phyloP scores from a whole-genome alignment of 1,284 basidiomycete genomes.

The Boletus semigastroideus region DNA sequence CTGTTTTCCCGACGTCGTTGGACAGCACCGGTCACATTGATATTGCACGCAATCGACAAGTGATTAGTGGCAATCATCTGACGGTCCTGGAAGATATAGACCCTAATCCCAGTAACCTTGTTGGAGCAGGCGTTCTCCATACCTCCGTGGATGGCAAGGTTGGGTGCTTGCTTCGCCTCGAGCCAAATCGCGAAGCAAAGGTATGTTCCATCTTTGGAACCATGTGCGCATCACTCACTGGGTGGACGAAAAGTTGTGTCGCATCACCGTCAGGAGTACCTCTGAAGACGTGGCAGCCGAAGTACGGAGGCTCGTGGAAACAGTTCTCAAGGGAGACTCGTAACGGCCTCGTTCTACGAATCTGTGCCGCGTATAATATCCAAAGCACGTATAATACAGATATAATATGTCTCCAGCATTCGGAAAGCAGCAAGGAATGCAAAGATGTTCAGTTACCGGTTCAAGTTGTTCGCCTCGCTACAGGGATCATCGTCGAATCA shows the following conservation, averaged over 20 bases:
- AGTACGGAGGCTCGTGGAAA: slow-evolving; percentile 69
- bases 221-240: neutral
- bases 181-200: slow-evolving; percentile 95
- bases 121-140: slow-evolving; percentile 91
- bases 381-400: slow-evolving; percentile 24
- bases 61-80: slow-evolving; percentile 77
- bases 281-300: slow-evolving; percentile 89
- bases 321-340: slow-evolving; percentile 42
- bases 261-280: slow-evolving; percentile 92
- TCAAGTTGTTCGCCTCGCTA: neutral
- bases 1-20: slow-evolving; percentile 80
- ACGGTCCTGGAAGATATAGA: slow-evolving; percentile 80
- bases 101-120: slow-evolving; percentile 85
- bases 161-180: slow-evolving; percentile 88
- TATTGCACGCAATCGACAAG: slow-evolving; percentile 65
- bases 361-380: slow-evolving; percentile 9
- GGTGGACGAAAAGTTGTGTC: slow-evolving; percentile 70
- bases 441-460: neutral
- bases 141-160: slow-evolving; percentile 89
- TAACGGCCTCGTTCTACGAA: slow-evolving; percentile 3
- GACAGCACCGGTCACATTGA: slow-evolving; percentile 73
- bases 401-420: slow-evolving; percentile 25
- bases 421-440: slow-evolving; percentile 2
- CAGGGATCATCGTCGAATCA: slow-evolving; percentile 30
- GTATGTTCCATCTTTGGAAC: slow-evolving; percentile 40